phyloP scores from a whole-genome alignment of 495 filamentous ascomycete species.

The Xylaria grammica region DNA sequence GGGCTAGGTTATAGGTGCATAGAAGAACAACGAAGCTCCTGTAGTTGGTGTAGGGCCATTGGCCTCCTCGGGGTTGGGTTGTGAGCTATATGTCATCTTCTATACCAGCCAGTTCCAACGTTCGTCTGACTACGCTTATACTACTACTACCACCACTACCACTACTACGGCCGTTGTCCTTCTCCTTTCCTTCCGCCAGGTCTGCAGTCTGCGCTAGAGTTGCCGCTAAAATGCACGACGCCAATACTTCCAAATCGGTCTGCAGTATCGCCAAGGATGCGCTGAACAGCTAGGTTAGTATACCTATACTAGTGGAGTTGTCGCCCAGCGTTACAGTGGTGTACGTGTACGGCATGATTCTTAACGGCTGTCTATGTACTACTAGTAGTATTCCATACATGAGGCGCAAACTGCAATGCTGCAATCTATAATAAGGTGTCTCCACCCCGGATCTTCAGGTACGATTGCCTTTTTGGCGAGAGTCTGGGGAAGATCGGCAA shows the following conservation, averaged over 20 bases:
- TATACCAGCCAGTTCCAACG: too few relatives aligned
- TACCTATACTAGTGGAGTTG: background rate
- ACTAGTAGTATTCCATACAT: constrained; percentile 4
- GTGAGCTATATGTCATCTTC: too few relatives aligned
- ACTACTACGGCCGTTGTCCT: too few relatives aligned
- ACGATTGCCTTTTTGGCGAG: constrained; percentile 14
- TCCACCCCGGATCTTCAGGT: constrained; percentile 20
- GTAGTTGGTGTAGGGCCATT: too few relatives aligned
- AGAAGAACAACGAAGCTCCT: too few relatives aligned
- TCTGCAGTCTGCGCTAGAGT: constrained; percentile 16
- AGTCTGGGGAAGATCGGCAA: constrained; percentile 16
- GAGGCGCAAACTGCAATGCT: constrained; percentile 2
- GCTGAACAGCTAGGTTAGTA: background rate
- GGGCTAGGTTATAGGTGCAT: background rate
- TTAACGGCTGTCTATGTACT: background rate
- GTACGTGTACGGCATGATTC: background rate
- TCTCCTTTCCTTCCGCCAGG: too few relatives aligned
- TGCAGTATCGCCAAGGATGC: constrained; percentile 10
- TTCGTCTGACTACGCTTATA: too few relatives aligned
- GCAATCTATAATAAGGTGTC: background rate
- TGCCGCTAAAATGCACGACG: constrained; percentile 7
- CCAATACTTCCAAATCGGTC: constrained; percentile 1
- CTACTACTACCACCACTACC: too few relatives aligned
- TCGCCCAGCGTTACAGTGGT: constrained; percentile 11
- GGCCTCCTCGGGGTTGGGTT: too few relatives aligned